Evolutionary conservation across 2,329 filamentous ascomycete genomes (phyloP).

Genomic region (Scedosporium apiospermum): DNA sequence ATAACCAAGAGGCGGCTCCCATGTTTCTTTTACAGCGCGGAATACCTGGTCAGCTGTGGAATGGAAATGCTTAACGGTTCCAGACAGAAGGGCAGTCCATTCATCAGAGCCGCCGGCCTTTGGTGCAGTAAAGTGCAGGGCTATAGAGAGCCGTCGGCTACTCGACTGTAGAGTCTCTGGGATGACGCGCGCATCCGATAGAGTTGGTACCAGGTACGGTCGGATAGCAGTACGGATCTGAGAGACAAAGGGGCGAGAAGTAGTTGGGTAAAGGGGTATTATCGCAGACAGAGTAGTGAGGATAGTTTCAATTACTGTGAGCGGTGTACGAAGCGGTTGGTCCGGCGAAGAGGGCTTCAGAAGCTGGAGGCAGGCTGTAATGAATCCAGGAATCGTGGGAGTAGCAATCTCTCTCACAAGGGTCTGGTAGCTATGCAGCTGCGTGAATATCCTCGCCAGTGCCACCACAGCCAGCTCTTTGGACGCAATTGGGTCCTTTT

Average conservation of each 20-base stretch:
- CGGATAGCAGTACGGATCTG: constrained; percentile 56
- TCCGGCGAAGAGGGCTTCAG: constrained; percentile 31
- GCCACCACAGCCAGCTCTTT: constrained; percentile 72
- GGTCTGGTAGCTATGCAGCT: constrained; percentile 74
- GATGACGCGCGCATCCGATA: constrained; percentile 36
- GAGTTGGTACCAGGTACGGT: constrained; percentile 54
- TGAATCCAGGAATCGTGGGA: constrained; percentile 65
- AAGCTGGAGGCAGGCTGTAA: constrained; percentile 63
- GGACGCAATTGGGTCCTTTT: constrained; percentile 63
- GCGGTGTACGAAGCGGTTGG: constrained; percentile 21
- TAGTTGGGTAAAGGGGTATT: constrained; percentile 72
- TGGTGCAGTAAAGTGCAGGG: constrained; percentile 70
- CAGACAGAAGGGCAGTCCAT: constrained; percentile 61
- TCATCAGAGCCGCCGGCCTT: constrained; percentile 71
- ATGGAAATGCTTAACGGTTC: constrained; percentile 57
- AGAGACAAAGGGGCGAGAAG: constrained; percentile 65
- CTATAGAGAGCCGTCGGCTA: constrained; percentile 56
- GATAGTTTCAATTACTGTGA: constrained; percentile 53
- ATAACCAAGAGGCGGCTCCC: constrained; percentile 57
- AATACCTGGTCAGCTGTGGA: constrained; percentile 67
- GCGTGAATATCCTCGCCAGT: constrained; percentile 72
- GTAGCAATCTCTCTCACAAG: constrained; percentile 82
- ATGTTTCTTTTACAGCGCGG: constrained; percentile 70
- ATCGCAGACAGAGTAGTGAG: constrained; percentile 63
- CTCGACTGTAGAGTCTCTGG: constrained; percentile 44